Conservation (phyloP, 148 eudicot species). For the Rhododendron williamsianum region DNA sequence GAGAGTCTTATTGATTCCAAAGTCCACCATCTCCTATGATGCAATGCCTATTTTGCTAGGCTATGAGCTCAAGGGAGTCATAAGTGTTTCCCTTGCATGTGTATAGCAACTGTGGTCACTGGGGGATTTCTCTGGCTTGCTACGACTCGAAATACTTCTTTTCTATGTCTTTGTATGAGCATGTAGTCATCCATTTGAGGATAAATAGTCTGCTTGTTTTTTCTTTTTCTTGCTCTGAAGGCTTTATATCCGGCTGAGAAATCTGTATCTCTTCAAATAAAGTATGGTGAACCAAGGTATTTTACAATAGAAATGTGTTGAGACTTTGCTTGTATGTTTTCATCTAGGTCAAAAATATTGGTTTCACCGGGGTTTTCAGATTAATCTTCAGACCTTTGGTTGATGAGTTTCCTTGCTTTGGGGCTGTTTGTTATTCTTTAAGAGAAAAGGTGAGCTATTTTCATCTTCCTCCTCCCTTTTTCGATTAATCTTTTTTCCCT, state of each 20-base stretch:
- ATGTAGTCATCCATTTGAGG: background rate
- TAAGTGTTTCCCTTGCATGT: background rate
- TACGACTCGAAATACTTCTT: background rate
- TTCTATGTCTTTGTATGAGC: background rate
- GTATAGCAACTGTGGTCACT: background rate
- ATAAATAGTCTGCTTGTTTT: background rate
- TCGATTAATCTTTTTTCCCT: background rate
- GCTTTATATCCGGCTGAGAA: background rate
- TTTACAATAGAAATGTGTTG: background rate
- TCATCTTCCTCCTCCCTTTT: background rate
- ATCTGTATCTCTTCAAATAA: background rate
- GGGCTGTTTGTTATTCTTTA: constrained; percentile 66
- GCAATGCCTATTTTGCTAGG: background rate
- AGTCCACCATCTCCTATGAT: background rate
- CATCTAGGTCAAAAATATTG: constrained; percentile 67
- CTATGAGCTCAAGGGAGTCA: background rate
- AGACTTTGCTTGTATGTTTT: background rate
- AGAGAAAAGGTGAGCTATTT: constrained; percentile 54
- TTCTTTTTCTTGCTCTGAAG: background rate
- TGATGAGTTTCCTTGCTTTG: constrained; percentile 76
- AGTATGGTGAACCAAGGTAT: background rate
- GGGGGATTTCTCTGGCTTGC: background rate
- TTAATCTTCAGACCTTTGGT: constrained; percentile 77
- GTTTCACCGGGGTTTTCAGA: constrained; percentile 84
- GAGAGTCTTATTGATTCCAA: background rate